A percentile compares a stretch with the other conserved stretches of the same genome.
These are phyloP conservation scores for Lyophyllum semitale DNA, from an alignment of 768 basidiomycete species.

Conservation along the genomic window DNA sequence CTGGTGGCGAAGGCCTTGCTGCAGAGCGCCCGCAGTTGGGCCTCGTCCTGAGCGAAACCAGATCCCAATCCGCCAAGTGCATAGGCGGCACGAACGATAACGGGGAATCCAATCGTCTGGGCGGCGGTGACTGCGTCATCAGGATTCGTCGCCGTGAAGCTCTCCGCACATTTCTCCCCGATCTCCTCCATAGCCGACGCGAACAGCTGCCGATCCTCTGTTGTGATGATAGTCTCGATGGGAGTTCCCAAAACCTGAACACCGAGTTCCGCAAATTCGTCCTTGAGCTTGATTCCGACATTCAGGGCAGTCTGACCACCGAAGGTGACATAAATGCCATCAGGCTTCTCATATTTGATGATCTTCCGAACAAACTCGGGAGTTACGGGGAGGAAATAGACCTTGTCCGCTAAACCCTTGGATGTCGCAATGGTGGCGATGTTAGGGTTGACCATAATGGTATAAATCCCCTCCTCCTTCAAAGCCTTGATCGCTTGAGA, in stretches of 20 bases:
- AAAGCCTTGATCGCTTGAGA: conserved; percentile 99
- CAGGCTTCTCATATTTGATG: conserved; percentile 98
- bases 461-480: conserved; percentile 99
- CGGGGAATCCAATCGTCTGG: conserved; percentile 84
- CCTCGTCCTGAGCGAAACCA: conserved; percentile 94
- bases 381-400: conserved; percentile 98
- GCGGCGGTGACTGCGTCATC: conserved; percentile 88
- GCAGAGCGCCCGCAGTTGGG: conserved; percentile 86
- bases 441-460: conserved; percentile 98
- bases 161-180: conserved; percentile 93
- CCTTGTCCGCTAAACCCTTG: conserved; percentile 97
- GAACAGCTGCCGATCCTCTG: conserved; percentile 95
- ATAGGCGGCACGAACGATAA: conserved; percentile 96
- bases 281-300: conserved; percentile 97
- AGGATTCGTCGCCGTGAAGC: conserved; percentile 79
- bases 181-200: conserved; percentile 94
- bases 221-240: conserved; percentile 95
- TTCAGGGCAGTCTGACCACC: conserved; percentile 97
- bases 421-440: conserved; percentile 99
- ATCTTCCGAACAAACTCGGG: conserved; percentile 98
- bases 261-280: conserved; percentile 89
- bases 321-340: conserved; percentile 98
- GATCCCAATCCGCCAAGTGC: conserved; percentile 94
- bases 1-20: conserved; percentile 96
- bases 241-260: conserved; percentile 95